These are phyloP conservation scores for Noccaea caerulescens DNA, from an alignment of 345 rosid species.

Conservation along the genomic window DNA sequence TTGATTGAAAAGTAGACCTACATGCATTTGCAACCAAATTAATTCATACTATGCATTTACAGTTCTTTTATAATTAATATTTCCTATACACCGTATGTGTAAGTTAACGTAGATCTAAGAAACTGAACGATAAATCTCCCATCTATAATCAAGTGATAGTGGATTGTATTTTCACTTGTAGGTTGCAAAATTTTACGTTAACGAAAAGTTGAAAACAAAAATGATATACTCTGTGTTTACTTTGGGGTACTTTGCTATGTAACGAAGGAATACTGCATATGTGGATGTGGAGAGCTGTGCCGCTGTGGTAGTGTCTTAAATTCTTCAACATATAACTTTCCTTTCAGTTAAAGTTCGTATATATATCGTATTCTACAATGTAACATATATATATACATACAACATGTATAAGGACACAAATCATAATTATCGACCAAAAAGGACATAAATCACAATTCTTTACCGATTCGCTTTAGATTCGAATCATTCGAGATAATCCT, in stretches of 20 bases:
- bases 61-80: background rate
- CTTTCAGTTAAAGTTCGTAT: conserved; percentile 25
- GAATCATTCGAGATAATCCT: conserved; percentile 1
- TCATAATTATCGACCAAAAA: background rate
- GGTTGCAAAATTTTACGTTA: background rate
- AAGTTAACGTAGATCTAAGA: background rate
- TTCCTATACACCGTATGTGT: background rate
- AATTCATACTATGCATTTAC: background rate
- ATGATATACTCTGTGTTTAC: conserved; percentile 11
- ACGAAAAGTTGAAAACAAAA: background rate
- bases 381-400: background rate
- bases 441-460: background rate
- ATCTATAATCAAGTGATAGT: too few relatives aligned
- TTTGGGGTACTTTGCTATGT: conserved; percentile 32
- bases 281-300: conserved; percentile 21
- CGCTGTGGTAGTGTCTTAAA: conserved; percentile 13
- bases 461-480: conserved; percentile 12
- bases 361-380: conserved; percentile 13
- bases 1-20: conserved; percentile 2
- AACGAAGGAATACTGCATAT: conserved; percentile 26
- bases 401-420: conserved; percentile 1
- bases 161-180: background rate
- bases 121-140: background rate
- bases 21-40: background rate
- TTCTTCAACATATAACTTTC: conserved; percentile 16